Base-by-base conservation (phyloP, 768 basidiomycete species). In the Scleroderma citrinum region DNA sequence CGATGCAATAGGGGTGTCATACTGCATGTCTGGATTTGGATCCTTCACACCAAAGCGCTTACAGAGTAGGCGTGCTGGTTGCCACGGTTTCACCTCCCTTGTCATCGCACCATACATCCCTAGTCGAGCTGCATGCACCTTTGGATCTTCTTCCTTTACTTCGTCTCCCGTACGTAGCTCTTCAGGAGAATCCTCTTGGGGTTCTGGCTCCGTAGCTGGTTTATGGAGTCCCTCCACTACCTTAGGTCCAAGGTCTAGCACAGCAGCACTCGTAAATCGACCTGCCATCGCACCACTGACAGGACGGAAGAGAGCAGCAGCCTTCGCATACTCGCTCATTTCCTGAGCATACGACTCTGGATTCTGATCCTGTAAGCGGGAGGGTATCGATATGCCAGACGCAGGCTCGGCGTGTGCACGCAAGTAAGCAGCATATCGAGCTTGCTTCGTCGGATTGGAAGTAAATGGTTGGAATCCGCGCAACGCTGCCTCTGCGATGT, bases 91-190 rank as follows among this genome's bases (percentile, higher is more conserved):
- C 30, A 75, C 69, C 53, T 88, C 87, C 34, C 95, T 73, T 29
- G 96, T 99, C 64, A 94, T 69, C 13, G 78, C 73, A 0, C 96
- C 96, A 61, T 85, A 98, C 88, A 95, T 92, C 21, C 92, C 93
- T 63, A 85, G 65, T 24, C 77, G 73, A 10, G 91, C 93, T 0
- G 96, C 94, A 55, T 88, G 73, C 56, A 78, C 83, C 59, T 84
- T 84, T 4, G 92, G 91, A 16, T 77, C 84, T 54, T 85, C 76
- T 41, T 85, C 79, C 55, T 84, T 77, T 52, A 69, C 58, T 45
- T 67, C 62, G 35, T 69, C 60, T 29, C 8, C 5, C 39, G 70
- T 64, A 13, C 55, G 46, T 45, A 74, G 73, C 50, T 69, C 71
- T 47, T 74, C 69, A 40, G 76, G 73, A 48, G 67, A 67, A 14